Evolutionary conservation across 2,329 filamentous ascomycete species (phyloP), one percentile per base, ranked within the genome.

Genomic region (Ilyonectria destructans): DNA sequence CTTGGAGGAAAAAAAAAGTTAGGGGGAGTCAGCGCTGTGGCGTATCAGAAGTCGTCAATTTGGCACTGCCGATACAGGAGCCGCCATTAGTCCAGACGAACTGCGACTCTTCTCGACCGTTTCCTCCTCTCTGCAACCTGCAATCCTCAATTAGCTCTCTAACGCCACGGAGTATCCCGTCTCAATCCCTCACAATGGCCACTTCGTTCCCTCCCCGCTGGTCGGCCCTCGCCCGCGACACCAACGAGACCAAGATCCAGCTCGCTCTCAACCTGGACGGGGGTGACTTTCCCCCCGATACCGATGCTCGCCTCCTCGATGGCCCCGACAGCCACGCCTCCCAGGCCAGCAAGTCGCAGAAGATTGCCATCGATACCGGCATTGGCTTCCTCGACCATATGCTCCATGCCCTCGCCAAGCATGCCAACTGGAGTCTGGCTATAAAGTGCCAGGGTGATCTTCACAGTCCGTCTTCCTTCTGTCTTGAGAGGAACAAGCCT

Each of bases 311-410:
- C 70, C 85, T 90, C 68, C 82, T 85, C 71, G 82, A 86, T 17
- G 76, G 73, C 21, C 84, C 82, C 40, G 89, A 89, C 67, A 86
- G 87, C 64, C 96, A 99, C 80, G 96, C 96, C 33, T 91, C 92
- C 1, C 96, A 99, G 83, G 86, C 90, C 71, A 96, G 93, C 74
- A 91, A 92, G 74, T 93, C 91, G 48, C 96, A 98, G 82, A 91
- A 90, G 68, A 98, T 98, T 80, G 90, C 90, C 78, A 88, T 98
- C 73, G 91, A 94, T 86, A 97, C 96, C 0, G 96, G 96, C 72
- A 97, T 99, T 81, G 96, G 96, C 67, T 99, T 99, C 83, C 87
- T 99, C 64, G 96, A 99, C 85, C 96, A 99, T 86, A 98, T 99
- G 96, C 88, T 98, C 58, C 96, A 99, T 83, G 96, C 96, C 6